A percentile compares a stretch with the other conserved stretches of the same genome.
phyloP scores from a whole-genome alignment of 1,284 basidiomycete genomes.

The Pseudozyma pruni region DNA sequence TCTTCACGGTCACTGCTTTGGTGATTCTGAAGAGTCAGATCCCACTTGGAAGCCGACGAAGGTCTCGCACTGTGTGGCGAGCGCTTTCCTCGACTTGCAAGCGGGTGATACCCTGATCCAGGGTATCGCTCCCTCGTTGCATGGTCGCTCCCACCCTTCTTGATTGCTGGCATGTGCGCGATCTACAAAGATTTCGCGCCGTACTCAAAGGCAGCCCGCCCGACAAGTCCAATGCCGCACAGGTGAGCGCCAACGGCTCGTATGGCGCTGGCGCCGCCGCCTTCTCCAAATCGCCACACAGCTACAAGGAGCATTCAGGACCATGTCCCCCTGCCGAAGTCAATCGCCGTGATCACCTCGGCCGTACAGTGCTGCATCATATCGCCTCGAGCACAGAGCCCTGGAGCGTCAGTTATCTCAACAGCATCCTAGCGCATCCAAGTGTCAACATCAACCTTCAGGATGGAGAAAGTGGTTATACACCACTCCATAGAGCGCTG shows the following conservation, averaged over 20 bases:
- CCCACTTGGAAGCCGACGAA: slow-evolving; percentile 41
- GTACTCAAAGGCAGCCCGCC: slow-evolving; percentile 55
- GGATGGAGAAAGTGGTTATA: slow-evolving; percentile 79
- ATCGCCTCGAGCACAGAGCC: slow-evolving; percentile 75
- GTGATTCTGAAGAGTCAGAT: slow-evolving; percentile 20
- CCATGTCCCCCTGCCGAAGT: slow-evolving; percentile 72
- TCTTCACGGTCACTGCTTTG: slow-evolving; percentile 9
- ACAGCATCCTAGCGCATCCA: slow-evolving; percentile 81
- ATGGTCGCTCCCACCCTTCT: slow-evolving; percentile 59
- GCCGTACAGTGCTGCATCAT: slow-evolving; percentile 85
- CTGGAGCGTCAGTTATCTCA: slow-evolving; percentile 80
- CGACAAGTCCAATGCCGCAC: slow-evolving; percentile 37
- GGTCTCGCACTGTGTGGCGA: slow-evolving; percentile 26
- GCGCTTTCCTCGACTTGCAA: slow-evolving; percentile 29
- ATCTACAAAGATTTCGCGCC: slow-evolving; percentile 60
- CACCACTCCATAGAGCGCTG: slow-evolving; percentile 87
- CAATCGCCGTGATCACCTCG: slow-evolving; percentile 78
- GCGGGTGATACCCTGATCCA: slow-evolving; percentile 44
- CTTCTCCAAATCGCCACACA: slow-evolving; percentile 45
- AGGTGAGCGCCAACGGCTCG: slow-evolving; percentile 16
- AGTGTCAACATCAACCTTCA: slow-evolving; percentile 81
- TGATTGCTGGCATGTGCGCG: slow-evolving; percentile 65
- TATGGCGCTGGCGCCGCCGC: slow-evolving; percentile 10
- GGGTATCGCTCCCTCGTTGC: slow-evolving; percentile 47
- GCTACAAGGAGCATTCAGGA: slow-evolving; percentile 32